Base-by-base conservation (phyloP, 805 yeast genomes). In the Candida oleophila region DNA sequence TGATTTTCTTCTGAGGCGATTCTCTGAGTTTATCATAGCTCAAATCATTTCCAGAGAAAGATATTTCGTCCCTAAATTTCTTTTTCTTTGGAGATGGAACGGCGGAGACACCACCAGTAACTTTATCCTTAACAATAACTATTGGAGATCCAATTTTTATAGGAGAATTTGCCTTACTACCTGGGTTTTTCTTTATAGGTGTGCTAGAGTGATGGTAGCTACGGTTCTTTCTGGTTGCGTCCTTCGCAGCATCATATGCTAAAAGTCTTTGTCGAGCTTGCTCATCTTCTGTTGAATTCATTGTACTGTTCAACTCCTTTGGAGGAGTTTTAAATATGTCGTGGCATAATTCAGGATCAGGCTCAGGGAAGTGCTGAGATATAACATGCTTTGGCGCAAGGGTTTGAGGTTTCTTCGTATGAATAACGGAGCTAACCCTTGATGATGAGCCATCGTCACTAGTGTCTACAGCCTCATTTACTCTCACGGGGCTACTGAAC, bases 141-240 rank as follows among this genome's bases (percentile, higher is more conserved):
- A 69, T 55, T 1, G 77, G 76, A 3, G 73, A 66, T n/a, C 66
- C 63, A 41, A 70, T 66, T 49, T 71, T 71, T 30, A 71, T 70
- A 2, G 73, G 70, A 22, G 59, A 48, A 14, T 16, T 16, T 16
- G 34, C 44, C 28, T 43, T 49, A 45, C 15, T 22, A 7, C 22
- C 19, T 9, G 16, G 16, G 8, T 16, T 20, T 12, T 16, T 9
- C 39, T 36, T 36, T 16, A 36, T 36, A 25, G 42, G 50, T 32
- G 22, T 30, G 38, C 43, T 38, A 42, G 43, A 45, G 46, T 16
- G 41, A 34, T 20, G 50, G 49, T 16, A 52, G 36, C 3, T 20
- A 12, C n/a, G 22, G 18, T 9, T 28, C 22, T 9, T 36, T 12
- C 14, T 16, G 12, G 3, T 34, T 18, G 15, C 30, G 28, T 36